A percentile compares a stretch with the other conserved stretches of the same genome.
These are phyloP conservation scores for Leptomonas pyrrhocoris DNA, from an alignment of 208 protist genomes.

Conservation along the genomic window DNA sequence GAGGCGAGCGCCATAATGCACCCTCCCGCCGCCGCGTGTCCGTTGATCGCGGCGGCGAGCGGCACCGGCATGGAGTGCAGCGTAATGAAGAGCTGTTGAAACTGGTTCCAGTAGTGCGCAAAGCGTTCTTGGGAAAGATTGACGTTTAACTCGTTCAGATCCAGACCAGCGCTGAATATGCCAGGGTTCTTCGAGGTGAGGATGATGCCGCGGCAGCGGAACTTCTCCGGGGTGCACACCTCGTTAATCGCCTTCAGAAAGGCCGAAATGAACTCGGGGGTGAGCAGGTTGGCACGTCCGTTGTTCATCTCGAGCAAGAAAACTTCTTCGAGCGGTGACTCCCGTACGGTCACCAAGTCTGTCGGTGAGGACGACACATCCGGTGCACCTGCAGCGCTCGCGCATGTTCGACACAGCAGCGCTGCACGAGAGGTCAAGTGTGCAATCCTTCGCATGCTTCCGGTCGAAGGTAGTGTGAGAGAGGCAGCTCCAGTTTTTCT, in stretches of 20 bases:
- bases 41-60: slow-evolving; percentile 72
- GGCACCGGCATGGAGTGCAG: slow-evolving; percentile 75
- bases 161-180: slow-evolving; percentile 68
- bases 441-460: slow-evolving; percentile 1
- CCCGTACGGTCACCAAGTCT: slow-evolving; percentile 36
- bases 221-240: slow-evolving; percentile 63
- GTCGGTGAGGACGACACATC: background rate
- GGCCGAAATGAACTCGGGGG: slow-evolving; percentile 39
- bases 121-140: slow-evolving; percentile 45
- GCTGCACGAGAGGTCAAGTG: background rate
- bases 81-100: slow-evolving; percentile 77
- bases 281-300: slow-evolving; percentile 54
- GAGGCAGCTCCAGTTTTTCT: background rate
- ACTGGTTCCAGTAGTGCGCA: slow-evolving; percentile 59
- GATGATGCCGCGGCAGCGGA: slow-evolving; percentile 54
- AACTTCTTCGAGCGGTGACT: slow-evolving; percentile 57
- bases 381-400: background rate
- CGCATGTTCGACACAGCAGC: background rate
- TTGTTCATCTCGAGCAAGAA: slow-evolving; percentile 64
- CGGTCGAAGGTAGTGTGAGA: too few species aligned
- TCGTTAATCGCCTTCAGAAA: slow-evolving; percentile 51
- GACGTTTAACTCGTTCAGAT: slow-evolving; percentile 49
- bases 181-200: slow-evolving; percentile 56
- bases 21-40: slow-evolving; percentile 64
- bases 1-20: slow-evolving; percentile 69